These are phyloP conservation scores for Wickerhamiella domercqiae DNA, from an alignment of 805 yeast genomes.

Conservation along the genomic window DNA sequence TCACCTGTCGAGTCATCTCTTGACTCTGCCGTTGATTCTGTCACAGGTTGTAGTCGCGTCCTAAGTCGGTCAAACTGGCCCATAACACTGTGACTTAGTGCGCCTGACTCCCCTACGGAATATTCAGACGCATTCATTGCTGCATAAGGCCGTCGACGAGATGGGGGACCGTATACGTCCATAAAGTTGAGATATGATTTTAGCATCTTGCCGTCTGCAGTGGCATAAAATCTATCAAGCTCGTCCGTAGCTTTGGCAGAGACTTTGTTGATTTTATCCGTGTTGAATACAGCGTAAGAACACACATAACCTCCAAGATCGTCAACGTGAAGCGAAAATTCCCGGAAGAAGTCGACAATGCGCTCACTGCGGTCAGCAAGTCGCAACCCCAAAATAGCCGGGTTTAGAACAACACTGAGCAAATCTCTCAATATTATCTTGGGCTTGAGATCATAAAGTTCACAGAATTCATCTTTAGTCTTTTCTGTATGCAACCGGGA, in stretches of 20 bases:
- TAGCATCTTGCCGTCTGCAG: slow-evolving; percentile 74
- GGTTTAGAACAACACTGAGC: slow-evolving; percentile 67
- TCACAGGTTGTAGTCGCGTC: background rate
- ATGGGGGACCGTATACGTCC: slow-evolving; percentile 51
- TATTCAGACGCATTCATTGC: background rate
- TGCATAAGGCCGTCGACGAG: slow-evolving; percentile 1
- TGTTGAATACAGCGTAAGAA: slow-evolving; percentile 84
- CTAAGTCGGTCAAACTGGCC: slow-evolving; percentile 3
- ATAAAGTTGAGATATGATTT: slow-evolving; percentile 77
- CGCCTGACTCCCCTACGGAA: no score
- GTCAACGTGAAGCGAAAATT: slow-evolving; percentile 77
- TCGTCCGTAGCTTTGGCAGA: slow-evolving; percentile 8
- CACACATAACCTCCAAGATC: slow-evolving; percentile 84
- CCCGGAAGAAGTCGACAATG: slow-evolving; percentile 82
- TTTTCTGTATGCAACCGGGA: slow-evolving; percentile 69
- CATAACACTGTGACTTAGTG: background rate
- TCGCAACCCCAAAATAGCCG: slow-evolving; percentile 77
- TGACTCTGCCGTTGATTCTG: background rate
- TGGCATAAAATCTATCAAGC: slow-evolving; percentile 28
- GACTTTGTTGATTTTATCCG: slow-evolving; percentile 29
- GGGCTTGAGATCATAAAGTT: slow-evolving; percentile 58
- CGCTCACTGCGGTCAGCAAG: slow-evolving; percentile 58
- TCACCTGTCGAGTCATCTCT: slow-evolving; percentile 12
- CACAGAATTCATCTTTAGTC: slow-evolving; percentile 71
- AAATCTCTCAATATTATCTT: slow-evolving; percentile 61